phyloP scores from a whole-genome alignment of 2,329 filamentous ascomycete genomes.

The Hypoxylon sp. region DNA sequence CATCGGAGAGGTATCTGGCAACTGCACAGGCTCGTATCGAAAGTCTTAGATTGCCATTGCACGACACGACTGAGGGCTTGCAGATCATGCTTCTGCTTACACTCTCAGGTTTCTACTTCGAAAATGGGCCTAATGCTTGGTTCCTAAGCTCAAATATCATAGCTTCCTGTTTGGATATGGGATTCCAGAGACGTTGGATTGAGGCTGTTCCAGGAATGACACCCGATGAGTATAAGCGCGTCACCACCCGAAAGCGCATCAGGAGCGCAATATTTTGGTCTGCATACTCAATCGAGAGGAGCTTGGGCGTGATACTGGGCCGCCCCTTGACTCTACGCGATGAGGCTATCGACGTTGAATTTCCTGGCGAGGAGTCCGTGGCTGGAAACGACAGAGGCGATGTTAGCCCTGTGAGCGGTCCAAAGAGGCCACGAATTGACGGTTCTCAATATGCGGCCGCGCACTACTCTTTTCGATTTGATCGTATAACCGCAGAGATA shows the following conservation, averaged over 20 bases:
- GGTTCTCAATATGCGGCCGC: constrained; percentile 23
- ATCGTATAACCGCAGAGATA: constrained; percentile 28
- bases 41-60: constrained; percentile 33
- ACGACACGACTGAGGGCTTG: constrained; percentile 39
- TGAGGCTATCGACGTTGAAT: constrained; percentile 37
- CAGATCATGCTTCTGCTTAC: constrained; percentile 41
- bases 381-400: background rate
- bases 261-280: constrained; percentile 44
- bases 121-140: constrained; percentile 40
- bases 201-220: constrained; percentile 10
- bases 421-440: constrained; percentile 25
- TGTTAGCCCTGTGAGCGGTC: background rate
- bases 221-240: constrained; percentile 3
- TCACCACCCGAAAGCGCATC: constrained; percentile 25
- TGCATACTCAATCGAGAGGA: constrained; percentile 42
- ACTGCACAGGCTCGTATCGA: constrained; percentile 38
- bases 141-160: constrained; percentile 43
- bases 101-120: constrained; percentile 37
- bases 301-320: constrained; percentile 38
- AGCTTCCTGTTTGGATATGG: constrained; percentile 42
- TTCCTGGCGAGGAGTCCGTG: constrained; percentile 17
- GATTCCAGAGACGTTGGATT: constrained; percentile 39
- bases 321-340: constrained; percentile 43
- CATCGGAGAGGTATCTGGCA: constrained; percentile 41
- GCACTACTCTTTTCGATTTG: constrained; percentile 29